Base-by-base conservation (phyloP, 2,329 filamentous ascomycete genomes). In the Fusarium sp. region DNA sequence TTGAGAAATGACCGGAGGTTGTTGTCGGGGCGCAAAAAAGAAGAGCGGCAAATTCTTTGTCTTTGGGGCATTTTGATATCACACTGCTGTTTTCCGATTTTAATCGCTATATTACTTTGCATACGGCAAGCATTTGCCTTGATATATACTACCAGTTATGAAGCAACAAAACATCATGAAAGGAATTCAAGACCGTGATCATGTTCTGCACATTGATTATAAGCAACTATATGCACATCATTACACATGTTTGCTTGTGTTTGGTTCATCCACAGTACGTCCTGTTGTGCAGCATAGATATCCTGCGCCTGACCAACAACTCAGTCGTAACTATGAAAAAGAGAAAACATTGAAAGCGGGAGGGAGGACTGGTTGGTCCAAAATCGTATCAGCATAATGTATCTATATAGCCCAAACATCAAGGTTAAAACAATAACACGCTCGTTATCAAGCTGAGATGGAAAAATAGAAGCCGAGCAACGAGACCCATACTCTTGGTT, bases 11-110 rank as follows among this genome's bases (percentile, higher is more conserved):
- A 27, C n/a, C 25, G 29, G 31, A 48, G 33, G n/a, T 38, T 41
- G 33, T 38, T 44, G 51, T 41, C 23, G 25, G 51, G 41, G 54
- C 69, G 38, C 25, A 65, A 74, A 62, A 66, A 21, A 46, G 19
- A 42, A 27, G 48, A 55, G 55, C 39, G 56, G 39, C 37, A 52
- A 52, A 23, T 45, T 35, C 44, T 67, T 52, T 54, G 56, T 51
- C 58, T 61, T 66, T 71, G 61, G 65, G 57, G 60, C 63, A 68
- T 72, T 41, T 69, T 61, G 60, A 68, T 73, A 75, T 75, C 66
- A 76, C 52, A 58, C 45, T 59, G 49, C 52, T 61, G 52, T 49
- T 51, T 67, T 66, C 38, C 49, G 51, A 56, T 60, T 72, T 66
- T 60, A 31, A 38, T 41, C 61, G 19, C 42, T 35, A 51, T 52